Evolutionary conservation across 805 yeast genomes (phyloP).

Genomic region (Cyberlindnera mycetangii): DNA sequence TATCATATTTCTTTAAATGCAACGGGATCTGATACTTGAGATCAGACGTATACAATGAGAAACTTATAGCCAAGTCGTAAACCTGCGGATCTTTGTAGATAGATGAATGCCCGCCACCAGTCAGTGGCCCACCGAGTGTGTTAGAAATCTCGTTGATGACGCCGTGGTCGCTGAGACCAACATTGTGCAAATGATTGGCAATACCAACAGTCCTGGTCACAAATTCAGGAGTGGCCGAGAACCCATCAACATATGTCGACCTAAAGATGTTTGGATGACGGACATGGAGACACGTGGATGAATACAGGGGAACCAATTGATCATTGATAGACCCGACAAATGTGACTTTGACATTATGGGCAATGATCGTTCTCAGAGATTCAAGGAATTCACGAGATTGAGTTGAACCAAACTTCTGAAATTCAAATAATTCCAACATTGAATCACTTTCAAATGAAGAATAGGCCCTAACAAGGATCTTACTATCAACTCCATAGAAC

Average conservation of each 20-base stretch:
- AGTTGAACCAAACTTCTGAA: conserved; percentile 70
- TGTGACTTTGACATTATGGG: conserved; percentile 70
- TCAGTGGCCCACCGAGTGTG: conserved; percentile 81
- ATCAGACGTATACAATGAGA: conserved; percentile 72
- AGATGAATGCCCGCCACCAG: conserved; percentile 94
- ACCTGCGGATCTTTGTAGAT: conserved; percentile 84
- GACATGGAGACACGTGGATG: conserved; percentile 77
- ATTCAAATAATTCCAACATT: conserved; percentile 79
- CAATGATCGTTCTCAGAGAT: conserved; percentile 60
- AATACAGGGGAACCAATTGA: conserved; percentile 89
- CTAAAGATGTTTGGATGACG: conserved; percentile 88
- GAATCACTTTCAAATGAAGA: conserved; percentile 89
- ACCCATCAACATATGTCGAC: conserved; percentile 85
- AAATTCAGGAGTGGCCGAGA: conserved; percentile 75
- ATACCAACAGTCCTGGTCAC: conserved; percentile 70
- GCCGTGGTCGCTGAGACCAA: conserved; percentile 82
- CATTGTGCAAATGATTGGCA: conserved; percentile 69
- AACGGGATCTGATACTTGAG: conserved; percentile 40
- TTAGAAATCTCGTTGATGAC: conserved; percentile 80
- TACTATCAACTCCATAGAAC: conserved; percentile 84
- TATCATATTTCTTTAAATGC: conserved; percentile 44
- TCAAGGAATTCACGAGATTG: conserved; percentile 72
- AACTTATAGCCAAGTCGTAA: conserved; percentile 73
- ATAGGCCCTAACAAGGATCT: conserved; percentile 79
- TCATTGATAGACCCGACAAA: conserved; percentile 91